Conservation (phyloP, 2,329 filamentous ascomycete genomes). For the Penicillium sp. region DNA sequence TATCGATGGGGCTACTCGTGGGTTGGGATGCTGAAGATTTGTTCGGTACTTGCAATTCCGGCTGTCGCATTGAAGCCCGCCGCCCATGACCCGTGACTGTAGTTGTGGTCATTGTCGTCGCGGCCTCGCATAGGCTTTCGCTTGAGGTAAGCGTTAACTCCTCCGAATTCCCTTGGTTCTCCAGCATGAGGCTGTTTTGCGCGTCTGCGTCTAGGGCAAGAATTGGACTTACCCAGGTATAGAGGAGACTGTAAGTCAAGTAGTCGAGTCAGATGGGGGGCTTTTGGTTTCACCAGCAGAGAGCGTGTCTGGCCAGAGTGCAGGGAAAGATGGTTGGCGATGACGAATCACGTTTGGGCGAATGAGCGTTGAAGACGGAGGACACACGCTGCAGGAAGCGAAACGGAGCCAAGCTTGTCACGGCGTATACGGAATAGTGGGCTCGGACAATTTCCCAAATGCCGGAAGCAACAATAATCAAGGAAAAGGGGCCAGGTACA, state of each 20-base stretch:
- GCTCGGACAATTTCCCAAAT: neutral
- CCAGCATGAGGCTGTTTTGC: neutral
- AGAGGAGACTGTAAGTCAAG: conserved; percentile 6
- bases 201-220: neutral
- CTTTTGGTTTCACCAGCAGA: neutral
- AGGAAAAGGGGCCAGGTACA: conserved; percentile 1
- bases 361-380: conserved; percentile 33
- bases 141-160: conserved; percentile 4
- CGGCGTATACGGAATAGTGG: neutral
- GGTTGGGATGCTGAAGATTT: conserved; percentile 35
- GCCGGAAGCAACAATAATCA: neutral
- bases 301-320: conserved; percentile 5
- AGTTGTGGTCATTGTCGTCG: conserved; percentile 44
- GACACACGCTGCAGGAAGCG: conserved; percentile 19
- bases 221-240: conserved; percentile 4
- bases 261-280: neutral
- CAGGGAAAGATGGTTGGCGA: conserved; percentile 22
- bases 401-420: conserved; percentile 9
- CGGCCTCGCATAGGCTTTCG: neutral
- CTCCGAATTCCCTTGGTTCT: neutral
- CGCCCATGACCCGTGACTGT: conserved; percentile 46
- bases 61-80: conserved; percentile 44
- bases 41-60: conserved; percentile 39
- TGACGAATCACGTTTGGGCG: conserved; percentile 37
- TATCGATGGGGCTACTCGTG: conserved; percentile 44